phyloP scores from a whole-genome alignment of 2,329 filamentous ascomycete species.

The Alternaria triticimaculans region DNA sequence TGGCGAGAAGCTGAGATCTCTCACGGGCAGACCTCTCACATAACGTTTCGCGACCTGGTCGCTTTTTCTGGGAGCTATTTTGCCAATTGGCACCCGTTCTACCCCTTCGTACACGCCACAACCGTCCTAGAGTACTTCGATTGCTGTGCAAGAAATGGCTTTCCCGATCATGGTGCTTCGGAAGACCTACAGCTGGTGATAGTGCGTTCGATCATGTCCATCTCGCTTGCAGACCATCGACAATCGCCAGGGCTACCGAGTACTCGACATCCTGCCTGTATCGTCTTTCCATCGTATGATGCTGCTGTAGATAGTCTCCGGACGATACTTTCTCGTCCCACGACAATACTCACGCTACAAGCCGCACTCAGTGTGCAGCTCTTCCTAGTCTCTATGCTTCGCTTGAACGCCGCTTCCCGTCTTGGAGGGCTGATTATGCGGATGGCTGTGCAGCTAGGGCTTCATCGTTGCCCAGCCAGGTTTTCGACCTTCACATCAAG shows the following conservation, averaged over 20 bases:
- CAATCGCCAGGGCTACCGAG: constrained; percentile 42
- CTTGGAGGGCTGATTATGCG: constrained; percentile 62
- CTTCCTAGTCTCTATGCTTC: constrained; percentile 63
- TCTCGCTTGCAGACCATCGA: constrained; percentile 61
- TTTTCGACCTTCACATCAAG: constrained; percentile 58
- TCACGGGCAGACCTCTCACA: constrained; percentile 7
- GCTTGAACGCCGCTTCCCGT: constrained; percentile 64
- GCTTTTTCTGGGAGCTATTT: constrained; percentile 62
- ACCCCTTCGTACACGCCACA: constrained; percentile 64
- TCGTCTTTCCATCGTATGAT: constrained; percentile 59
- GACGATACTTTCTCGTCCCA: constrained; percentile 55
- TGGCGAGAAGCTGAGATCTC: constrained; percentile 45
- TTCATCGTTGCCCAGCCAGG: constrained; percentile 64
- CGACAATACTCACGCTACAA: constrained; percentile 55
- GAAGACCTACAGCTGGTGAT: constrained; percentile 51
- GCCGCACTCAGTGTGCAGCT: constrained; percentile 62
- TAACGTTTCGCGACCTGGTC: constrained; percentile 59
- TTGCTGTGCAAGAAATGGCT: constrained; percentile 45
- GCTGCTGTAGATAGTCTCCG: constrained; percentile 60
- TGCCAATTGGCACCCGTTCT: constrained; percentile 64
- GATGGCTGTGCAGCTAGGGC: constrained; percentile 63
- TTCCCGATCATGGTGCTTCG: constrained; percentile 29
- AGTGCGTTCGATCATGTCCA: constrained; percentile 60
- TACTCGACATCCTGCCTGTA: constrained; percentile 48
- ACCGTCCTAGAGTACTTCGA: constrained; percentile 58